These are phyloP conservation scores for Hypoxylon lienhwacheense DNA, from an alignment of 495 filamentous ascomycete genomes.

Conservation along the genomic window DNA sequence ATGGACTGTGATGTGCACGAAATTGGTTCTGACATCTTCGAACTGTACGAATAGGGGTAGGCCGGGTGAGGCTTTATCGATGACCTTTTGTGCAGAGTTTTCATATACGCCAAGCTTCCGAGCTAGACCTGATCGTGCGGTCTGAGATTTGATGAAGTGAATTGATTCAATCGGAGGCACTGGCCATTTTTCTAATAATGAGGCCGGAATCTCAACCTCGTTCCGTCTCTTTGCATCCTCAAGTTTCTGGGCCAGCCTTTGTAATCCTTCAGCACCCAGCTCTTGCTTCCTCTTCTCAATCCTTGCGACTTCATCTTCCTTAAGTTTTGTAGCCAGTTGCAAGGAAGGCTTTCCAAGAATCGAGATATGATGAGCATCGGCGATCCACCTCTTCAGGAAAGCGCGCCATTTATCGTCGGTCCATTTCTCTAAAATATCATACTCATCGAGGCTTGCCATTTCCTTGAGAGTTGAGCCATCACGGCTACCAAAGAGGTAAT, in stretches of 20 bases:
- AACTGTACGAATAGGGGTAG: slow-evolving; percentile 91
- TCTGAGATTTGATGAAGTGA: slow-evolving; percentile 88
- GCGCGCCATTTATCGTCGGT: slow-evolving; percentile 76
- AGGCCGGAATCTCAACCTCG: slow-evolving; percentile 74
- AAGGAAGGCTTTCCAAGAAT: slow-evolving; percentile 83
- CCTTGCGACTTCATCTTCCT: slow-evolving; percentile 66
- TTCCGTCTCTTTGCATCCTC: slow-evolving; percentile 79
- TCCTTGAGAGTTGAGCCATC: slow-evolving; percentile 79
- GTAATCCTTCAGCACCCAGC: slow-evolving; percentile 58
- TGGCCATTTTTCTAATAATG: slow-evolving; percentile 73
- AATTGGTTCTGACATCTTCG: slow-evolving; percentile 86
- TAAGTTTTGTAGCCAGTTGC: slow-evolving; percentile 68
- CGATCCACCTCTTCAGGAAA: slow-evolving; percentile 81
- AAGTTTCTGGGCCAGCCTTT: slow-evolving; percentile 71
- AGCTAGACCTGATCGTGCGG: slow-evolving; percentile 82
- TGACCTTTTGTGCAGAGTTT: slow-evolving; percentile 71
- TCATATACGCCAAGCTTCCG: slow-evolving; percentile 63
- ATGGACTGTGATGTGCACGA: slow-evolving; percentile 78
- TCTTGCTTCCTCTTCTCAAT: slow-evolving; percentile 57
- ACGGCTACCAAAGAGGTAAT: slow-evolving; percentile 86
- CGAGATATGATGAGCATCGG: slow-evolving; percentile 81
- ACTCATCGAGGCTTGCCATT: slow-evolving; percentile 68
- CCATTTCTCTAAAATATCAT: slow-evolving; percentile 79
- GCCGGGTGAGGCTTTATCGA: slow-evolving; percentile 67
- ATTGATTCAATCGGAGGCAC: slow-evolving; percentile 86